Percentiles rank a stretch among this genome's conserved stretches.
Evolutionary conservation across 2,329 filamentous ascomycete genomes (phyloP).

Genomic region (Fusarium globosum): DNA sequence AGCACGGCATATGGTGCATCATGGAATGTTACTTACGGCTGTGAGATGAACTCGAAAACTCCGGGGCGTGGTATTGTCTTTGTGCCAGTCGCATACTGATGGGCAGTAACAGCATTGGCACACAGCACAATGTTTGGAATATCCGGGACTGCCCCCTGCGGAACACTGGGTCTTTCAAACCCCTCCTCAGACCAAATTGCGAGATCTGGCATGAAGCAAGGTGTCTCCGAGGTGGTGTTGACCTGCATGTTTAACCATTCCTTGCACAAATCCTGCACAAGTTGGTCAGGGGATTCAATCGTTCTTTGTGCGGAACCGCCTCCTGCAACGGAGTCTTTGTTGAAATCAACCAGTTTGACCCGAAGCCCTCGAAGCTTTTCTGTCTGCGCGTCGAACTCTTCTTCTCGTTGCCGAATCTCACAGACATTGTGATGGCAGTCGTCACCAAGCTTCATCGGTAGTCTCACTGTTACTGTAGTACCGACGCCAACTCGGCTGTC

Average conservation of each 20-base stretch:
- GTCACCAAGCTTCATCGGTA: slow-evolving; percentile 43
- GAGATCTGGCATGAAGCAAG: slow-evolving; percentile 42
- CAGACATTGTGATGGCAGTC: not conserved
- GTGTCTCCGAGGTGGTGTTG: slow-evolving; percentile 7
- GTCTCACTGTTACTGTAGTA: slow-evolving; percentile 50
- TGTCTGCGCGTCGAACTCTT: slow-evolving; percentile 46
- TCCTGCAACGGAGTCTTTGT: not conserved
- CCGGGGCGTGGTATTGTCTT: slow-evolving; percentile 29
- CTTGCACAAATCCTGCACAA: slow-evolving; percentile 21
- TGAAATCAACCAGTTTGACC: slow-evolving; percentile 27
- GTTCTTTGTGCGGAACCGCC: not conserved
- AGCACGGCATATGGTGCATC: fast-evolving
- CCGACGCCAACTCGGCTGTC: slow-evolving; percentile 55
- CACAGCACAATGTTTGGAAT: slow-evolving; percentile 50
- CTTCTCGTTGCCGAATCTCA: slow-evolving; percentile 25
- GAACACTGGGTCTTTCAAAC: not conserved
- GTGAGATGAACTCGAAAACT: slow-evolving; percentile 53
- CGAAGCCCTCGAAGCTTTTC: slow-evolving; percentile 47
- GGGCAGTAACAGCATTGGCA: slow-evolving; percentile 47
- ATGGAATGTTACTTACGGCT: slow-evolving; percentile 46
- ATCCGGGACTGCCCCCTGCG: not conserved
- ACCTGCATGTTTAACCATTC: slow-evolving; percentile 36
- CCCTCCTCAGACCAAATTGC: slow-evolving; percentile 40
- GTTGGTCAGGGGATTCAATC: not conserved
- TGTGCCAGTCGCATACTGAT: slow-evolving; percentile 39